phyloP scores from a whole-genome alignment of 306 rosid species.

The Cercis canadensis region DNA sequence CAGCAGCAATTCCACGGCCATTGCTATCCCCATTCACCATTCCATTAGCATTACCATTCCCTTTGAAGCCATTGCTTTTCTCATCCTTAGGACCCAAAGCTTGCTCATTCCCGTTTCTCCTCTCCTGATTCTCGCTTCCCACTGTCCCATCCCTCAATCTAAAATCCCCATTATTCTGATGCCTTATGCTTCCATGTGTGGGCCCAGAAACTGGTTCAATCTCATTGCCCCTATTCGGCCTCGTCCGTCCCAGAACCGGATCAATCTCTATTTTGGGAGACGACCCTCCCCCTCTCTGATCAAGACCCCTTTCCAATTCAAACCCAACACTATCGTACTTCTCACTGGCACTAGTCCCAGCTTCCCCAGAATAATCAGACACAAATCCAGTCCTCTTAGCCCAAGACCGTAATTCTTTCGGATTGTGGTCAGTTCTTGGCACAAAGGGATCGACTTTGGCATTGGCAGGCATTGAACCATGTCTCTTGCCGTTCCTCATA shows the following conservation, averaged over 20 bases:
- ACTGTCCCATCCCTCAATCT: constrained; percentile 44
- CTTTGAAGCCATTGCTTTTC: constrained; percentile 49
- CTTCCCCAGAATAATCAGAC: constrained; percentile 74
- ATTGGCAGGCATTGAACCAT: constrained; percentile 42
- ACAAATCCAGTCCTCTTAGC: constrained; percentile 93
- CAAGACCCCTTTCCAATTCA: constrained; percentile 58
- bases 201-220: constrained; percentile 55
- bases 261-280: constrained; percentile 90
- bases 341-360: constrained; percentile 61
- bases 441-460: constrained; percentile 67
- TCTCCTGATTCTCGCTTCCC: constrained; percentile 46
- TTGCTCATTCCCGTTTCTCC: constrained; percentile 49
- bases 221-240: constrained; percentile 57
- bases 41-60: constrained; percentile 45
- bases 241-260: constrained; percentile 74
- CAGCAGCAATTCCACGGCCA: constrained; percentile 49
- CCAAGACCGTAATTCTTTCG: constrained; percentile 82
- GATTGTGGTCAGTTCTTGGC: constrained; percentile 69
- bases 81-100: constrained; percentile 43
- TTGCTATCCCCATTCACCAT: constrained; percentile 37
- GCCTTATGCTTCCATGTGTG: constrained; percentile 44
- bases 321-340: constrained; percentile 54
- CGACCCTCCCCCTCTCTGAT: constrained; percentile 57
- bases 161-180: constrained; percentile 45
- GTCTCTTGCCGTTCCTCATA: constrained; percentile 45